Evolutionary conservation across 2,329 filamentous ascomycete species (phyloP).

Genomic region (Paecilomyces sp.): DNA sequence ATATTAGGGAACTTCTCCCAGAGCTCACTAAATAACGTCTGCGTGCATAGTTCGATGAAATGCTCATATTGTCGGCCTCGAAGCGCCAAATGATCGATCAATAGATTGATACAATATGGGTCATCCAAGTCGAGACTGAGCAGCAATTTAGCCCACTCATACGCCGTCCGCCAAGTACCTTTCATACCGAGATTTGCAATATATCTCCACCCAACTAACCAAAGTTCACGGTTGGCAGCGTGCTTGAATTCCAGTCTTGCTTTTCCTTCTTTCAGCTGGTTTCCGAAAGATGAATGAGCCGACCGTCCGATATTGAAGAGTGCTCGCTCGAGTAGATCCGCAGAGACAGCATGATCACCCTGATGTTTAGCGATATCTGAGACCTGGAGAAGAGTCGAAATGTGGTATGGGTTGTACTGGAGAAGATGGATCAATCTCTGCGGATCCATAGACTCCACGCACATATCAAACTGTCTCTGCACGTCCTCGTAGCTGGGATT

Average conservation of each 20-base stretch:
- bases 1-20: constrained; percentile 61
- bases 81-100: constrained; percentile 79
- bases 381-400: constrained; percentile 88
- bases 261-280: constrained; percentile 66
- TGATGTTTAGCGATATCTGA: constrained; percentile 89
- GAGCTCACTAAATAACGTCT: constrained; percentile 42
- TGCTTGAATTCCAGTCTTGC: constrained; percentile 74
- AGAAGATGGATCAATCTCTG: constrained; percentile 73
- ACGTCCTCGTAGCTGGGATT: constrained; percentile 64
- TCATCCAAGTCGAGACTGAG: constrained; percentile 69
- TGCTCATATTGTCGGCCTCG: constrained; percentile 69
- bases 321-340: constrained; percentile 82
- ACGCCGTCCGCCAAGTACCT: constrained; percentile 86
- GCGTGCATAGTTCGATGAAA: constrained; percentile 61
- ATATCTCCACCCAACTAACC: constrained; percentile 83
- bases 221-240: constrained; percentile 86
- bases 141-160: constrained; percentile 88
- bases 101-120: constrained; percentile 73
- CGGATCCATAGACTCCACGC: constrained; percentile 78
- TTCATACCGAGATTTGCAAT: constrained; percentile 78
- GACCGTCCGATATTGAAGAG: constrained; percentile 91
- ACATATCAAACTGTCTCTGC: constrained; percentile 68
- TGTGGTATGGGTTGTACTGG: constrained; percentile 73
- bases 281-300: constrained; percentile 72
- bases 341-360: constrained; percentile 75